phyloP scores from a whole-genome alignment of 306 rosid genomes.

The Cicer yamashitae region DNA sequence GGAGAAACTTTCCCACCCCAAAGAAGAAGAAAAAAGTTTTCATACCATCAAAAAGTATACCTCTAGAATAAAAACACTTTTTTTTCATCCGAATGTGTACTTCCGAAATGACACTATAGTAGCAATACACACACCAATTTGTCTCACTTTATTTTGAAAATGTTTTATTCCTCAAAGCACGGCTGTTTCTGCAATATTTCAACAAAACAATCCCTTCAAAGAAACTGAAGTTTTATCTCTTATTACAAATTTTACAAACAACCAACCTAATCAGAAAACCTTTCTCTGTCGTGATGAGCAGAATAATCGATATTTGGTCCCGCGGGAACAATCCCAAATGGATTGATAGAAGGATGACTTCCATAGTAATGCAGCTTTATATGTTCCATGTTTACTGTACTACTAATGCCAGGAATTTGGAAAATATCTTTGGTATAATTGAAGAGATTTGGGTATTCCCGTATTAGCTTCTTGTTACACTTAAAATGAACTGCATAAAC shows the following conservation, averaged over 20 bases:
- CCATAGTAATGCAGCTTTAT: conserved; percentile 84
- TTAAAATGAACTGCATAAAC: conserved; percentile 94
- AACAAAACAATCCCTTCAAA: conserved; percentile 22
- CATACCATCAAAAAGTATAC: too few relatives aligned
- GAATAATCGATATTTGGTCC: conserved; percentile 76
- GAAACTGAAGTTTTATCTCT: conserved; percentile 13
- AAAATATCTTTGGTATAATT: conserved; percentile 83
- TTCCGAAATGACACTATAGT: too few relatives aligned
- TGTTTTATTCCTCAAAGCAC: conserved; percentile 7
- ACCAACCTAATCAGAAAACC: conserved; percentile 61
- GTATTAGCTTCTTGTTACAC: conserved; percentile 86
- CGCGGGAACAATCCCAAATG: conserved; percentile 74
- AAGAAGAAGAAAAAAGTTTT: too few relatives aligned
- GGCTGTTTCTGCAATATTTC: conserved; percentile 22
- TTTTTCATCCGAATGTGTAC: too few relatives aligned
- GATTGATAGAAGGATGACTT: conserved; percentile 88
- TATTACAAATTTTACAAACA: conserved; percentile 11
- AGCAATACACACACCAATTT: background rate
- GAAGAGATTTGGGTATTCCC: conserved; percentile 84
- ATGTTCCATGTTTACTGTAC: conserved; percentile 81
- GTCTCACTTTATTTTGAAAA: conserved; percentile 40
- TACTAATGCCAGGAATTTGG: conserved; percentile 77
- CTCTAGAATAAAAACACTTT: too few relatives aligned
- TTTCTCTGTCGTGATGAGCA: conserved; percentile 74
- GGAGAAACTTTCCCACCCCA: too few relatives aligned